Evolutionary conservation across 352 stramenopile genomes (phyloP), one percentile per base, ranked within the genome.

Genomic region (Elongisporangium prolatum): DNA sequence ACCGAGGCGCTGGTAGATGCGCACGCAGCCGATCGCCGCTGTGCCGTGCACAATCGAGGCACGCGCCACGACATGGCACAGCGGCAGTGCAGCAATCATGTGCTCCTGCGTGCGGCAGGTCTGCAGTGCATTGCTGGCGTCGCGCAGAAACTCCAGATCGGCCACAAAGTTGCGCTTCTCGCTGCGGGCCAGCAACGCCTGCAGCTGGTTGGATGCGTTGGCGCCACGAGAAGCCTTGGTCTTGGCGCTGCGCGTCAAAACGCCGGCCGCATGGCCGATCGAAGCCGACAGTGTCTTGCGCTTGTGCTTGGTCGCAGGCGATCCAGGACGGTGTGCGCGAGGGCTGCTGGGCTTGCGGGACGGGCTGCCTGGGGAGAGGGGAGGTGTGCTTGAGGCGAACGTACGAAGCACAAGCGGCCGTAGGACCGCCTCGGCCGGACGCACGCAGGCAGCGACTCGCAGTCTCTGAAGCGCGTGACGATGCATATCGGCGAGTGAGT

Each of bases 1-100:
- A 0, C 78, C 80, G 17, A 80, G 70, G 10, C 69, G 71, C 53
- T 88, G 74, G 64, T 84, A 86, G 56, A 92, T 75, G 37, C 82
- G 71, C 51, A 92, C 68, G 56, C 70, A 79, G 55, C 90, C 78
- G 63, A 80, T 80, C 14, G 67, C 66, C 0, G 74, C 76, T 7
- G 69, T 75, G 21, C 67, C 69, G 50, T 86, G 76, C n/a, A 75
- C 48, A 7, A 59, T 48, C 2, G 57, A 48, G 37, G 72, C 61
- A n/a, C 55, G 56, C 51, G 74, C 65, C 14, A 92, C 73, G 21
- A 88, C 55, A 13, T 63, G 56, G 24, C 82, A 92, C 2, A 92
- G 61, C 52, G 80, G 80, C 44, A 89, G 63, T 52, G 80, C 80
- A 0, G 76, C 72, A 4, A 63, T 63, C n/a, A 76, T 74, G 40